Evolutionary conservation across 768 basidiomycete genomes (phyloP), one percentile per base, ranked within the genome.

Genomic region (Pleurotus salmoneostramineus): DNA sequence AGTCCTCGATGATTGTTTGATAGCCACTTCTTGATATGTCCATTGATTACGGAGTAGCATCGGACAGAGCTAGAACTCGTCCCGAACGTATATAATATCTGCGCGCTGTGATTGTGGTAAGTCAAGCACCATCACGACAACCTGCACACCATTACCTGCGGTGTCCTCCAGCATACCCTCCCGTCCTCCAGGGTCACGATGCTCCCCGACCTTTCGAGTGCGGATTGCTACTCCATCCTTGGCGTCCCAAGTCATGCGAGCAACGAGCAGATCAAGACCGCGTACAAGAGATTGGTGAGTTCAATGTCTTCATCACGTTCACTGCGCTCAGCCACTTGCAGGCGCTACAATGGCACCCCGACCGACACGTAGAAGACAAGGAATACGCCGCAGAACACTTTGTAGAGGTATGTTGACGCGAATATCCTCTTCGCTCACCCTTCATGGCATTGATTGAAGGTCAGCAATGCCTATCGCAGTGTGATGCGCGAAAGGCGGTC

Each of bases 311-410:
- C 61, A 54, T 36, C 55, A 61, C 59, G 57, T 59, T 57, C 56
- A 65, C 49, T 62, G 59, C 32, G 11, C 36, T 35, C 11, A 51
- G 34, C 15, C 6, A 27, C 14, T 58, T 47, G 59, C 62, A 70
- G 85, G 85, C 83, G 62, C 71, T 87, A 56, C 78, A 76, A 64
- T 88, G 85, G 84, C 85, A 88, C 62, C 85, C 85, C 61, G 85
- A 87, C 70, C 84, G 83, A 59, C 83, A 84, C 68, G 63, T 68
- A 17, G 68, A 74, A 31, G 75, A 79, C 59, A 82, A 79, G 65
- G 80, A 84, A 57, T 66, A 68, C 47, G 82, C 83, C 14, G 78
- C 79, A 51, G 75, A 77, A 61, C 75, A 74, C 63, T 88, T 88
- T 69, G 74, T 82, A 49, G 78, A 88, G 73, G 87, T 85, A 67